A percentile compares a stretch with the other conserved stretches of the same genome.
These are phyloP conservation scores for Umbelopsis sp. DNA, from an alignment of 192 early-diverging fungal genomes.

Conservation along the genomic window DNA sequence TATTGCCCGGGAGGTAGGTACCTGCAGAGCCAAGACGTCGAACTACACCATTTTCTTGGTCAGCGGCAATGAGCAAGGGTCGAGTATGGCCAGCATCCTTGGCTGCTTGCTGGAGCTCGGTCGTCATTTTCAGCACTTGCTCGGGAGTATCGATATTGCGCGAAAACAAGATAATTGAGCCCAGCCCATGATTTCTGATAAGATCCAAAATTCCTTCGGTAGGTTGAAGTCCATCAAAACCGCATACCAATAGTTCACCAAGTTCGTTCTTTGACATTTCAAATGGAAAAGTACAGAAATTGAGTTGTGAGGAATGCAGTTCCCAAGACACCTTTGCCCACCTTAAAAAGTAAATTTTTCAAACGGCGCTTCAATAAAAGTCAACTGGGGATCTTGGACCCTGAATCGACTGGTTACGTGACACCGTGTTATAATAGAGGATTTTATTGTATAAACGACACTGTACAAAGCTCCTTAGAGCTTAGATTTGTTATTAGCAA, in stretches of 20 bases:
- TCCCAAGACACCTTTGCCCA: not conserved
- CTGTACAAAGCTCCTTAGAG: not conserved
- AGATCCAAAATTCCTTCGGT: constrained; percentile 37
- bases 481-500: not conserved
- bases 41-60: constrained; percentile 46
- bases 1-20: constrained; percentile 44
- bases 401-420: not conserved
- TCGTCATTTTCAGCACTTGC: constrained; percentile 29
- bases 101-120: constrained; percentile 30
- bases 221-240: constrained; percentile 34
- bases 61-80: constrained; percentile 37
- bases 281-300: not conserved
- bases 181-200: constrained; percentile 37
- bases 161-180: constrained; percentile 40
- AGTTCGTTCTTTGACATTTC: constrained; percentile 11
- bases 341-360: not conserved
- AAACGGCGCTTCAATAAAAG: not conserved
- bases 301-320: not conserved
- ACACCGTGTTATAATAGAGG: not conserved
- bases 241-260: constrained; percentile 38
- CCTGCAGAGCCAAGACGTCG: constrained; percentile 34
- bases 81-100: constrained; percentile 33
- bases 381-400: not conserved
- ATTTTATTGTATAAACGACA: not conserved
- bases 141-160: constrained; percentile 35